These are phyloP conservation scores for Toxicodendron radicans DNA, from an alignment of 345 rosid genomes.

Conservation along the genomic window DNA sequence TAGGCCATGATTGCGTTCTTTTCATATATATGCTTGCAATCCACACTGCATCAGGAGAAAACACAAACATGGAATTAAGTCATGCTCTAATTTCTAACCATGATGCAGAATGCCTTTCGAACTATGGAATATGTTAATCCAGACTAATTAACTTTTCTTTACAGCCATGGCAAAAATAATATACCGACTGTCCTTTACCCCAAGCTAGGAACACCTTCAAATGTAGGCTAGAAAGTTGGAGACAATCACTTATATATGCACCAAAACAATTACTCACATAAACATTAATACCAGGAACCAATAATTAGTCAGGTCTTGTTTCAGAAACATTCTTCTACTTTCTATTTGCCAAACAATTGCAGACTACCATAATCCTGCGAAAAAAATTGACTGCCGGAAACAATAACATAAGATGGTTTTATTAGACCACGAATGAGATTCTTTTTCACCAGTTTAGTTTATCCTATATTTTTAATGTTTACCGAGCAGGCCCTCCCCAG, in stretches of 20 bases:
- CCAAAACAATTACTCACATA: neutral
- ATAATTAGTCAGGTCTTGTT: neutral
- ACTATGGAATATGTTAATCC: neutral
- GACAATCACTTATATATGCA: neutral
- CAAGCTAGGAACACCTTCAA: neutral
- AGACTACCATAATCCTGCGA: neutral
- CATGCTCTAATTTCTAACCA: neutral
- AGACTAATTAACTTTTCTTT: neutral
- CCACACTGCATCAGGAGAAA: conserved; percentile 45
- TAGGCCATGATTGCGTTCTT: conserved; percentile 49
- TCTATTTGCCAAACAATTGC: neutral
- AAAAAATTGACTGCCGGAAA: too few species aligned
- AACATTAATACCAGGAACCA: neutral
- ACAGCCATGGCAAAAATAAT: neutral
- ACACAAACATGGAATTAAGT: neutral
- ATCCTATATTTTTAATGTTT: too few species aligned
- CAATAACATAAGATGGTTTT: neutral
- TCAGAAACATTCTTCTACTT: neutral
- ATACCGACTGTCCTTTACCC: neutral
- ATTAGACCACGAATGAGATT: too few species aligned
- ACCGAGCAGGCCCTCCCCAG: neutral
- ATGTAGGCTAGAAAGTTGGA: neutral
- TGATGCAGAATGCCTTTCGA: neutral
- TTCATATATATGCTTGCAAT: conserved; percentile 86
- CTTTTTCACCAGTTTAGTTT: neutral